Percentiles rank a stretch among this genome's conserved stretches.
Evolutionary conservation across 2,329 filamentous ascomycete genomes (phyloP).

Genomic region (Graphiopsis chlorocephala): DNA sequence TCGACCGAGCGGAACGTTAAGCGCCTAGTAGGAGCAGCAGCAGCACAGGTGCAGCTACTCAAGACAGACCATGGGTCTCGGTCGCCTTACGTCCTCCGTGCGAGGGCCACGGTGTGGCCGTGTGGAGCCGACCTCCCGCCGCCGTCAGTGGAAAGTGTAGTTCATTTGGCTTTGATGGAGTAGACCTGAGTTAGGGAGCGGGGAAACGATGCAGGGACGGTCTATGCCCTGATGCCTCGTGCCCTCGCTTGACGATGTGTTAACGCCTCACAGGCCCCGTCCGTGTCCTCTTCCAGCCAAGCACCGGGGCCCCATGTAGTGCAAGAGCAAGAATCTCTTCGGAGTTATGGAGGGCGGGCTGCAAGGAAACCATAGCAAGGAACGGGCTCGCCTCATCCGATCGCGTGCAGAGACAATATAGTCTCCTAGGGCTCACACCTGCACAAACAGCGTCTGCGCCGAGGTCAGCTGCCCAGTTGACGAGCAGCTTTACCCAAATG

Average conservation of each 20-base stretch:
- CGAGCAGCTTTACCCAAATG: conserved; percentile 5
- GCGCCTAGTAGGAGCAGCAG: conserved; percentile 7
- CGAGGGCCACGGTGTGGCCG: conserved; percentile 7
- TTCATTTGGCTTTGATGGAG: conserved; percentile 11
- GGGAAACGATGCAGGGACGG: conserved; percentile 11
- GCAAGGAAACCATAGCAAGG: not conserved
- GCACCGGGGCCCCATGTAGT: not conserved
- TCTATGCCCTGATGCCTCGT: conserved; percentile 2
- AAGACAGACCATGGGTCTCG: conserved; percentile 11
- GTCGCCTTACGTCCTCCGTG: conserved; percentile 9
- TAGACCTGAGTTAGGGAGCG: conserved; percentile 9
- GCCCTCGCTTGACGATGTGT: conserved; percentile 7
- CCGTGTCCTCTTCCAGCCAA: conserved; percentile 3
- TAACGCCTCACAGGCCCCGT: not conserved
- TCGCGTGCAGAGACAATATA: not conserved
- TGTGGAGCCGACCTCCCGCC: conserved; percentile 14
- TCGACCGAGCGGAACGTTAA: conserved; percentile 15
- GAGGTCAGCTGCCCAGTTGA: conserved; percentile 9
- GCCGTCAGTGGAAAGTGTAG: conserved; percentile 2
- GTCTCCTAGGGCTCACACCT: not conserved
- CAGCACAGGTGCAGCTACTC: conserved; percentile 10
- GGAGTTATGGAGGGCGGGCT: not conserved
- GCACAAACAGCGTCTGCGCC: not conserved
- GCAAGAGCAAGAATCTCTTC: not conserved
- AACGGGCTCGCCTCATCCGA: not conserved